A percentile compares a stretch with the other conserved stretches of the same genome.
These are phyloP conservation scores for Penstemon newberryi DNA, from an alignment of 257 asterid genomes.

Conservation along the genomic window DNA sequence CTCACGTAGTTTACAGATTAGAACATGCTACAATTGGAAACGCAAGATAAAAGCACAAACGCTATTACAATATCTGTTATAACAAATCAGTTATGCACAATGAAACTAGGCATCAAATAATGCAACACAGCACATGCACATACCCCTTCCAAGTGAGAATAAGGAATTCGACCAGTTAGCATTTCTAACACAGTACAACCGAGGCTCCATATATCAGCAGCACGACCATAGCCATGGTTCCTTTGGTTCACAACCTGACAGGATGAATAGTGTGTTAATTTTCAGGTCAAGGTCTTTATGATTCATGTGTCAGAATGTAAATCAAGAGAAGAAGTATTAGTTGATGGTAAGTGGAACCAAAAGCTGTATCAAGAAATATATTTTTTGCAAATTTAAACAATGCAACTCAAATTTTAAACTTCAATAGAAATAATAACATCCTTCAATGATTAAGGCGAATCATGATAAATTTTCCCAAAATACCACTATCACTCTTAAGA, in stretches of 20 bases:
- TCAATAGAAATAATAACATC: not conserved
- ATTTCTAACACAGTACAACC: constrained; percentile 73
- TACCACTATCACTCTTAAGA: no score
- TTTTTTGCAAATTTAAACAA: constrained; percentile 1
- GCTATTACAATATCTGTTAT: not conserved
- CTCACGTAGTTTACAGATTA: not conserved
- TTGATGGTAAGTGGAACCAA: not conserved
- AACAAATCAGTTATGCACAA: constrained; percentile 7
- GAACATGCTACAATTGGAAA: not conserved
- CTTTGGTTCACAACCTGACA: constrained; percentile 53
- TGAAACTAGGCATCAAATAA: constrained; percentile 12
- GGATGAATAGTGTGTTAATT: constrained; percentile 19
- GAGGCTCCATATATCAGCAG: constrained; percentile 73
- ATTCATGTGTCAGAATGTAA: not conserved
- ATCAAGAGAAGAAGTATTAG: constrained; percentile 10
- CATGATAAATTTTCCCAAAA: not conserved
- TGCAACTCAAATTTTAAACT: constrained; percentile 20
- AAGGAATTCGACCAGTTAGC: constrained; percentile 63
- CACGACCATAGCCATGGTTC: constrained; percentile 56
- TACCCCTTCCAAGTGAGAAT: constrained; percentile 74
- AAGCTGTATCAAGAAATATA: not conserved
- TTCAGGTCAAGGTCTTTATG: constrained; percentile 19
- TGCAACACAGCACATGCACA: constrained; percentile 17
- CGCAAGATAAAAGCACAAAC: not conserved
- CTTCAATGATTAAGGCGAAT: not conserved